These are phyloP conservation scores for Trypanosoma avium DNA, from an alignment of 208 protist species.

Conservation along the genomic window DNA sequence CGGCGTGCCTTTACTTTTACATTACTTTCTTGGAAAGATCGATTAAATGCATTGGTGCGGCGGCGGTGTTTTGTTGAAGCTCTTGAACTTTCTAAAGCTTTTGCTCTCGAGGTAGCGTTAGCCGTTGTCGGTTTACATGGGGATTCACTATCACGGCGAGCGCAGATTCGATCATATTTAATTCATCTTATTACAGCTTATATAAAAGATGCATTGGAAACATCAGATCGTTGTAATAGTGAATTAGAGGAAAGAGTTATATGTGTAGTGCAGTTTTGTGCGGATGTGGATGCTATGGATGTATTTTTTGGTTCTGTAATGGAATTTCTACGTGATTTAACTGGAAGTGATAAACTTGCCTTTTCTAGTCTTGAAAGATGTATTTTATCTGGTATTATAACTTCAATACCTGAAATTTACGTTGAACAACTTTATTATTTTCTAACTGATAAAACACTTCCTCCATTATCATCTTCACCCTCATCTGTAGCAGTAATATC, in stretches of 20 bases:
- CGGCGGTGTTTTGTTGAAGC: slow-evolving; percentile 45
- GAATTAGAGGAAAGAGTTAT: slow-evolving; percentile 5
- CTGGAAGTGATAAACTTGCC: slow-evolving; percentile 15
- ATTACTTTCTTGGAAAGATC: slow-evolving; percentile 64
- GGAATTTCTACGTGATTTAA: slow-evolving; percentile 23
- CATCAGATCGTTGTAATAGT: not conserved
- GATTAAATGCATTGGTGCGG: slow-evolving; percentile 53
- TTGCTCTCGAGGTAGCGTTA: slow-evolving; percentile 64
- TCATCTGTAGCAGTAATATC: no score
- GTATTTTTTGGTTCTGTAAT: slow-evolving; percentile 59
- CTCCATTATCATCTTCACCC: not conserved
- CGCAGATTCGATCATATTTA: slow-evolving; percentile 48
- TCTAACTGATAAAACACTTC: slow-evolving; percentile 22
- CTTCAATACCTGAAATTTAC: slow-evolving; percentile 52
- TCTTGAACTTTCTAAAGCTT: slow-evolving; percentile 56
- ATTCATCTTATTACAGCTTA: slow-evolving; percentile 44
- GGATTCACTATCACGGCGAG: slow-evolving; percentile 32
- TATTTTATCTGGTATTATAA: slow-evolving; percentile 44
- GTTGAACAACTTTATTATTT: slow-evolving; percentile 55
- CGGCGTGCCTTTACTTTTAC: slow-evolving; percentile 38
- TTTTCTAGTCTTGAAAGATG: slow-evolving; percentile 45
- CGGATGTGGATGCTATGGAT: slow-evolving; percentile 44
- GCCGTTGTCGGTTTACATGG: slow-evolving; percentile 49
- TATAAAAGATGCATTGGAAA: slow-evolving; percentile 18
- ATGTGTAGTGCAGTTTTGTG: slow-evolving; percentile 42